phyloP scores from a whole-genome alignment of 805 yeast species.

The Blastobotrys attinorum region DNA sequence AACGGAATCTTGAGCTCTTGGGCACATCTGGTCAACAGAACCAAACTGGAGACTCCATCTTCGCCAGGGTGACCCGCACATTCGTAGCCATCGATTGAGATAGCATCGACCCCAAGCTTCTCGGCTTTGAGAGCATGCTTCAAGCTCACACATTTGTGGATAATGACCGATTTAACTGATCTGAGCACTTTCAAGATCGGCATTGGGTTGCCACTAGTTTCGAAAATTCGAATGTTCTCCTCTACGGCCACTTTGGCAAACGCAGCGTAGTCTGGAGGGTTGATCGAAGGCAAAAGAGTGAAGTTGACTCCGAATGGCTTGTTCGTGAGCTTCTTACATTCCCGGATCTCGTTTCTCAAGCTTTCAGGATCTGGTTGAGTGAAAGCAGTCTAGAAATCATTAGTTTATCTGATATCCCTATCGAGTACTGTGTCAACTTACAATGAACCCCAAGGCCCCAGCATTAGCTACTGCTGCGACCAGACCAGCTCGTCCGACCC shows the following conservation, averaged over 20 bases:
- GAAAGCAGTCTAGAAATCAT: conserved; percentile 26
- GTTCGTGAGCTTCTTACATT: conserved; percentile 17
- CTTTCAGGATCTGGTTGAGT: conserved; percentile 26
- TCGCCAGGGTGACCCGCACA: conserved; percentile 33
- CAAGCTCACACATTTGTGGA: conserved; percentile 27
- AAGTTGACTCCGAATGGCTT: conserved; percentile 28
- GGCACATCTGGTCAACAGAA: conserved; percentile 23
- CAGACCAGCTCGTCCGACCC: conserved; percentile 24
- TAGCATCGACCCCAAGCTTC: conserved; percentile 25
- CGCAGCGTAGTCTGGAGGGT: conserved; percentile 26
- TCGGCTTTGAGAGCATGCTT: conserved; percentile 27
- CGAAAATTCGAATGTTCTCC: conserved; percentile 27
- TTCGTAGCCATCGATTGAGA: conserved; percentile 29
- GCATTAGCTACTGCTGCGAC: conserved; percentile 30
- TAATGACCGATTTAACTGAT: conserved; percentile 17
- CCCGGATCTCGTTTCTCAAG: conserved; percentile 23
- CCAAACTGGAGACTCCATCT: conserved; percentile 24
- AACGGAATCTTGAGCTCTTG: conserved; percentile 20
- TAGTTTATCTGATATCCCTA: neutral
- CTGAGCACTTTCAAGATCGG: conserved; percentile 21
- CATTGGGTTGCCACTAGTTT: conserved; percentile 29
- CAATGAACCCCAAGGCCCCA: conserved; percentile 25
- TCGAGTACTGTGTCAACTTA: neutral
- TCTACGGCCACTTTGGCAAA: conserved; percentile 27
- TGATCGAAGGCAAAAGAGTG: conserved; percentile 27